phyloP scores from a whole-genome alignment of 2,329 filamentous ascomycete species.

The Septoria petroselini region DNA sequence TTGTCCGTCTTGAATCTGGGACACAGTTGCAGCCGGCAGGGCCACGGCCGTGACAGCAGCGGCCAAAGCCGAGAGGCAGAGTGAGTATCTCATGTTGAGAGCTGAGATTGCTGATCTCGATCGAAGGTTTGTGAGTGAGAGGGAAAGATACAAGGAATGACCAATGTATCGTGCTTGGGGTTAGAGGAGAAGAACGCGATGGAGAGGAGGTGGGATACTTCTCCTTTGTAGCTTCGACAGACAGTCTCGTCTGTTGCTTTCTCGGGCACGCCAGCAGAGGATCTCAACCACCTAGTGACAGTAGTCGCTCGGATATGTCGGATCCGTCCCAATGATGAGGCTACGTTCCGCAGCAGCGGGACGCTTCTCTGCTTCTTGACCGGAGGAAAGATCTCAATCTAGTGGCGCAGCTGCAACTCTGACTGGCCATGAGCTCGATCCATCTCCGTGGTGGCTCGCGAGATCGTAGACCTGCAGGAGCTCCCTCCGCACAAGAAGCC shows the following conservation, averaged over 20 bases:
- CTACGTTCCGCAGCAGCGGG: not conserved
- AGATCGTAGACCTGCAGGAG: not conserved
- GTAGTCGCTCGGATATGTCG: not conserved
- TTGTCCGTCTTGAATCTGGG: not conserved
- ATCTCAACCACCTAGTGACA: not conserved
- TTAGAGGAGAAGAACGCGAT: not conserved
- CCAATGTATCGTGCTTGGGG: not conserved
- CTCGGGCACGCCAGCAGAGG: too few species aligned
- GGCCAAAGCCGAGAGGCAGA: slow-evolving; percentile 12
- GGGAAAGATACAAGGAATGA: not conserved
- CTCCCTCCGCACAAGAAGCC: not conserved
- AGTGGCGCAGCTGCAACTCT: not conserved
- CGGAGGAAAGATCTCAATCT: not conserved
- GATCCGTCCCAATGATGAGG: not conserved
- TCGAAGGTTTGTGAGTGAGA: not conserved
- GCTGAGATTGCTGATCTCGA: too few species aligned
- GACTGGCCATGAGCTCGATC: not conserved
- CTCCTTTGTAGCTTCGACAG: slow-evolving; percentile 1
- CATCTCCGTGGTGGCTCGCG: too few species aligned
- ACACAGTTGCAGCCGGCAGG: slow-evolving; percentile 4
- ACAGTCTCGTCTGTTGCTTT: too few species aligned
- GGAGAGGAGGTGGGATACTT: not conserved
- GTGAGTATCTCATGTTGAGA: slow-evolving; percentile 19
- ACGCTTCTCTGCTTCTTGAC: too few species aligned
- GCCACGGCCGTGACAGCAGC: slow-evolving; percentile 13